These are phyloP conservation scores for Tricladium varicosporioides DNA, from an alignment of 2,329 filamentous ascomycete genomes.

Conservation along the genomic window DNA sequence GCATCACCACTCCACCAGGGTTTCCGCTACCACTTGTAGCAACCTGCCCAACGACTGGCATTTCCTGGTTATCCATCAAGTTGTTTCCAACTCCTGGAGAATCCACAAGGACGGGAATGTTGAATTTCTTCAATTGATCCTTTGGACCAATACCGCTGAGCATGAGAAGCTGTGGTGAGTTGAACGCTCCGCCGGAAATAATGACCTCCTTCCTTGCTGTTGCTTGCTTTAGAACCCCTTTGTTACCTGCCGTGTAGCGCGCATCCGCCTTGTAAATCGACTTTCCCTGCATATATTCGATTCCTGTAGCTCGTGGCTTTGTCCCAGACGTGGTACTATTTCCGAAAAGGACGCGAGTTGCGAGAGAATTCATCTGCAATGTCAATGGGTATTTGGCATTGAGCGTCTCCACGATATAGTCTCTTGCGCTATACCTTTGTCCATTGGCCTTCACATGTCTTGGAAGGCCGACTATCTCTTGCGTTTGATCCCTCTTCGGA, in stretches of 20 bases:
- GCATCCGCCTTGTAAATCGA: constrained; percentile 43
- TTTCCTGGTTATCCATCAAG: constrained; percentile 38
- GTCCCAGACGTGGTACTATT: constrained; percentile 24
- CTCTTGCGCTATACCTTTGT: constrained; percentile 1
- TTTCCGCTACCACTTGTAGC: background rate
- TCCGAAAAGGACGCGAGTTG: constrained; percentile 40
- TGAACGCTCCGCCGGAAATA: constrained; percentile 44
- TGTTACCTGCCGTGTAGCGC: constrained; percentile 31
- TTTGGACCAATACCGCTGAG: constrained; percentile 43
- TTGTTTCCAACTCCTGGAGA: constrained; percentile 61
- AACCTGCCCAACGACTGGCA: constrained; percentile 1
- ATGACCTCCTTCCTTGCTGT: constrained; percentile 44
- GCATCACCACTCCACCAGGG: constrained; percentile 2
- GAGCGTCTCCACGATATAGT: constrained; percentile 7
- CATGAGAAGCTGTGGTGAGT: constrained; percentile 46
- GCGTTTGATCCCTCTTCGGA: constrained; percentile 3
- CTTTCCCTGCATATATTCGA: constrained; percentile 42
- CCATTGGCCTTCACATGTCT: constrained; percentile 1
- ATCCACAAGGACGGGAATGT: constrained; percentile 51
- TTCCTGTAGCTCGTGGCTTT: constrained; percentile 36
- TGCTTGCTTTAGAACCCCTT: constrained; percentile 23
- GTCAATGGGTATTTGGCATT: constrained; percentile 9
- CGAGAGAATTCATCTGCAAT: constrained; percentile 25
- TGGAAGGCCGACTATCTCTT: constrained; percentile 4
- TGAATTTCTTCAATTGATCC: constrained; percentile 37